Evolutionary conservation across 306 rosid genomes (phyloP), one percentile per base, ranked within the genome.

Genomic region (Carpinus fangiana): DNA sequence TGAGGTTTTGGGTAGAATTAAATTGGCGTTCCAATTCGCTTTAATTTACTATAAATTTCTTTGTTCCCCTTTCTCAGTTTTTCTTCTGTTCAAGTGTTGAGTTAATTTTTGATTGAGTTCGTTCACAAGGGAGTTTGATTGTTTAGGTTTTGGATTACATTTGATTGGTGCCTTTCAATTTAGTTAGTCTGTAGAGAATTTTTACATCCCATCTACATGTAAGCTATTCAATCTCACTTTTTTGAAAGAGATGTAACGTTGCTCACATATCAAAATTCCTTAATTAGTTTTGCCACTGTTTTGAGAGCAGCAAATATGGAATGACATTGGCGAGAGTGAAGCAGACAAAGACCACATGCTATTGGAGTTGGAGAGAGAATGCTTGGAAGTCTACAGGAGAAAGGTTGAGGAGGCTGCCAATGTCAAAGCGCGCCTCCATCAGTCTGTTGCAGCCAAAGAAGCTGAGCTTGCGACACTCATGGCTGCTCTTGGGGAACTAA

Each of bases 401-500:
- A 91, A 85, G 84, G 98, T 95, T 50, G 97, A 95, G 36, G 99
- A 95, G 82, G 98, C 97, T 70, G 89, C 86, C 76, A 91, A 91
- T 86, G 84, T 87, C 60, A 92, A 93, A 87, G 98, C 98, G 26
- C 93, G 93, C 52, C 93, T 92, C 79, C 96, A 95, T 84, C 98
- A 95, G 73, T 89, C 91, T 0, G 93, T 92, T 74, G 96, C 97
- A 0, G 88, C 98, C 70, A 92, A 92, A 88, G 98, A 95, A 84
- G 98, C 98, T 3, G 98, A 95, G 85, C 89, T 95, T 79, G 98
- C 98, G 12, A 95, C 98, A 21, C 90, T 95, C 52, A 74, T 87
- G 79, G 98, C 98, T 85, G 78, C 93, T 12, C 96, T 95, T n/a
- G 98, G 98, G 6, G 98, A 95, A 77, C 95, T 92, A 47, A 91